These are phyloP conservation scores for Lathyrus oleraceus DNA, from an alignment of 306 rosid species.

Conservation along the genomic window DNA sequence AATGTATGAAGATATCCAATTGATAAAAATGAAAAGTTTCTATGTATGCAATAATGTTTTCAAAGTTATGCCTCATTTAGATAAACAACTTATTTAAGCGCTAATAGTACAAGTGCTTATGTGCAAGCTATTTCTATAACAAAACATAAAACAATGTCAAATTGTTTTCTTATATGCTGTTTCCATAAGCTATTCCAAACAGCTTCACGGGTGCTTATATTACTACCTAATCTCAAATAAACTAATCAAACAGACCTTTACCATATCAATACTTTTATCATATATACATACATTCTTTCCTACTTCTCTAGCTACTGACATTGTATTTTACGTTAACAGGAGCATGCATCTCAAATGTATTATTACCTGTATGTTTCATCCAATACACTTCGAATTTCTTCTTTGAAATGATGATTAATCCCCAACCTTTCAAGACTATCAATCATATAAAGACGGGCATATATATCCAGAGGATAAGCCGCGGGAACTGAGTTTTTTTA, in stretches of 20 bases:
- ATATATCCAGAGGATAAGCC: constrained; percentile 66
- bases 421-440: constrained; percentile 79
- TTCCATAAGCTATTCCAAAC: no score
- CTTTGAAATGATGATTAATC: constrained; percentile 61
- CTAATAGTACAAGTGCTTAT: no score
- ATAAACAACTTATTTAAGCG: no score
- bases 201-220: no score
- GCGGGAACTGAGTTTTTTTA: constrained; percentile 61
- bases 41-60: not conserved
- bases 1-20: not conserved
- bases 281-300: not conserved
- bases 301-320: constrained; percentile 17
- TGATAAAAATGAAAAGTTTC: not conserved
- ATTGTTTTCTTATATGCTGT: no score
- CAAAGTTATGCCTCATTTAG: no score
- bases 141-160: no score
- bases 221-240: no score
- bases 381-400: constrained; percentile 62
- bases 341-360: constrained; percentile 28
- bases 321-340: constrained; percentile 10
- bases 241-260: not conserved
- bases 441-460: constrained; percentile 69
- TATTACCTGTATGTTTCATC: constrained; percentile 76
- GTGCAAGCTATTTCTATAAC: no score
- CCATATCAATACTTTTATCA: not conserved